These are phyloP conservation scores for Eucalyptus curtisii DNA, from an alignment of 345 rosid genomes.

Conservation along the genomic window DNA sequence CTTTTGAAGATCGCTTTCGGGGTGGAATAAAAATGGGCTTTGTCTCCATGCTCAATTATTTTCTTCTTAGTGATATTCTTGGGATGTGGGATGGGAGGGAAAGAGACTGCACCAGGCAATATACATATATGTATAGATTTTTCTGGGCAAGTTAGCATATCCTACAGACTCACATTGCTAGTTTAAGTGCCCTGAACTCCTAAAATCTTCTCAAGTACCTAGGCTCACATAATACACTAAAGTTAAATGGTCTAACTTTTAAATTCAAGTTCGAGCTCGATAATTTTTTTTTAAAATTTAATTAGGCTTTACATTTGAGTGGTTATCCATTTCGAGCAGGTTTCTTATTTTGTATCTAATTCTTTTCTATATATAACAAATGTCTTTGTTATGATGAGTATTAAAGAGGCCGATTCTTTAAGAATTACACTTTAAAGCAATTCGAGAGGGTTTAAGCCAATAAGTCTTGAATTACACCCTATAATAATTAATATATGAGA, in stretches of 20 bases:
- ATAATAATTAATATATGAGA: neutral
- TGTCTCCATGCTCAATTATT: neutral
- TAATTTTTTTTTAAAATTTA: neutral
- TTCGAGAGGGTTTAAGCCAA: neutral
- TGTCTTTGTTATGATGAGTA: neutral
- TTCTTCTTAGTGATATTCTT: neutral
- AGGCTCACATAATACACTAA: neutral
- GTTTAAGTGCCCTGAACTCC: neutral
- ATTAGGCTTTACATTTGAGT: neutral
- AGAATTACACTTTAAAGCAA: neutral
- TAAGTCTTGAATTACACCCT: neutral
- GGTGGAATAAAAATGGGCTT: neutral
- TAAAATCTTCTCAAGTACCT: neutral
- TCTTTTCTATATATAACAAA: neutral
- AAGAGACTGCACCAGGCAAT: neutral
- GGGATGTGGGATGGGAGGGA: neutral
- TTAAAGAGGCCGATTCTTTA: neutral
- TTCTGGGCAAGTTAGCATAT: neutral
- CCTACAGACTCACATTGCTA: neutral
- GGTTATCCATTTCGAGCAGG: neutral
- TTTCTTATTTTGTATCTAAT: neutral
- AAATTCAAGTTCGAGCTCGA: neutral
- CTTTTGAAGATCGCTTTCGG: neutral
- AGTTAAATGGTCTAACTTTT: neutral
- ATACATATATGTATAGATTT: neutral